Base-by-base conservation (phyloP, 352 stramenopile species). In the Pythium scleroteichum region DNA sequence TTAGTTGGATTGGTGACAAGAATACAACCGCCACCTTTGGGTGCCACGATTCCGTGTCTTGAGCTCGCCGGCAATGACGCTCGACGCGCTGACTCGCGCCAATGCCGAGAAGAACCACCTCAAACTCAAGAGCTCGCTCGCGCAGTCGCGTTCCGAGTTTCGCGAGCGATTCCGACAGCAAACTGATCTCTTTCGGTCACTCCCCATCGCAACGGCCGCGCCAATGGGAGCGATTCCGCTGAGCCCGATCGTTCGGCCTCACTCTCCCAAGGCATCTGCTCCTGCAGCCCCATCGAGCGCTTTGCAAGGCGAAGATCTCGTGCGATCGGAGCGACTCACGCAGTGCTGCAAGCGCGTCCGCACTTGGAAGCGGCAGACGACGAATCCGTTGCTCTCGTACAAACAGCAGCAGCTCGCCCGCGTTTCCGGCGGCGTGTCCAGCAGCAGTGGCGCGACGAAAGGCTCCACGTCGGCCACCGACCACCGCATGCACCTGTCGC, bases 271-370 rank as follows among this genome's bases (percentile, higher is more conserved):
- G 24, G 4, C 50, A 24, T 14, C 22, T 22, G n/a, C 27, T 54
- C 47, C 50, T 13, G 26, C 49, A 3, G n/a, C 33, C 14, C 13
- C 38, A 1, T 4, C 51, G 19, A 14, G 13, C 8, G 8, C 32
- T 16, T 46, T 49, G 8, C 35, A 54, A 19, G 56, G 63, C 4
- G 65, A 78, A 42, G 80, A 90, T 42, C 69, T 87, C 39, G 76
- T 88, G 41, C 81, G 73, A 2, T 51, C 65, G 7, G 79, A 92
- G 52, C 68, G 82, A 14, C 39, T 92, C 24, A 76, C 58, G 7
- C 78, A 91, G 51, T 90, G 82, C 67, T 92, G 79, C 67, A 90
- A 90, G 50, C 84, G 84, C 9, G 84, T 94, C 20, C 78, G 80
- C 13, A 64, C 89, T 17, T 94, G 84, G 84, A 57, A 73, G 22